Base-by-base conservation (phyloP, 306 rosid species). In the Nissolia schottii region DNA sequence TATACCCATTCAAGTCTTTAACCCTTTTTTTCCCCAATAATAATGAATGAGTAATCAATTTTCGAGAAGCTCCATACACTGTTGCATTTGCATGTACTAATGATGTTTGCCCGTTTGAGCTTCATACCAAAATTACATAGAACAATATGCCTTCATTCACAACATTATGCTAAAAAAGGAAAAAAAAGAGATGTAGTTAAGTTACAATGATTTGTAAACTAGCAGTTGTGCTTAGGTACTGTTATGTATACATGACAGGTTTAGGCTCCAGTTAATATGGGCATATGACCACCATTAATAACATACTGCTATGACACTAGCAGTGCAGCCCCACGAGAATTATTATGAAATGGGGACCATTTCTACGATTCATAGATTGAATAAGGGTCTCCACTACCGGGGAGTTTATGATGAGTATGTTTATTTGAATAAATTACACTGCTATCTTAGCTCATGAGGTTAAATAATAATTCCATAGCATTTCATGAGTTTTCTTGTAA, bases 271-370 rank as follows among this genome's bases (percentile, higher is more conserved):
- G 3, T 55, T 10, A 12, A 55, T 24, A 25, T 55, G 61, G 16
- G 34, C 34, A 24, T n/a, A n/a, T 2, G 61, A 22, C 34, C 61
- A 19, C 22, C 59, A 18, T 67, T 20, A 8, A 16, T 55, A 8
- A 11, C 28, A 34, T 16, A 68, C 25, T 62, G 27, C 29, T 35
- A 61, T 32, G 62, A 40, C 38, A 32, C 19, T 34, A 18, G 55
- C 73, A 56, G 27, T 56, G 28, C 22, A 16, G 58, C 67, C 49
- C 71, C 77, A 62, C 55, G 64, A 49, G 37, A 27, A 13, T 35
- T 7, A 60, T 53, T 35, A 46, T 20, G 59, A 27, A 61, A 29
- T 6, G 40, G 45, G 66, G 56, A 50, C 62, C 81, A 24, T 15
- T 49, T 19, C 25, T 6, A 9, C n/a, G n/a, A 19, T 14, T 43